Evolutionary conservation across 164 flowering plant genomes (phyloP).

Genomic region (Chimonanthus praecox): DNA sequence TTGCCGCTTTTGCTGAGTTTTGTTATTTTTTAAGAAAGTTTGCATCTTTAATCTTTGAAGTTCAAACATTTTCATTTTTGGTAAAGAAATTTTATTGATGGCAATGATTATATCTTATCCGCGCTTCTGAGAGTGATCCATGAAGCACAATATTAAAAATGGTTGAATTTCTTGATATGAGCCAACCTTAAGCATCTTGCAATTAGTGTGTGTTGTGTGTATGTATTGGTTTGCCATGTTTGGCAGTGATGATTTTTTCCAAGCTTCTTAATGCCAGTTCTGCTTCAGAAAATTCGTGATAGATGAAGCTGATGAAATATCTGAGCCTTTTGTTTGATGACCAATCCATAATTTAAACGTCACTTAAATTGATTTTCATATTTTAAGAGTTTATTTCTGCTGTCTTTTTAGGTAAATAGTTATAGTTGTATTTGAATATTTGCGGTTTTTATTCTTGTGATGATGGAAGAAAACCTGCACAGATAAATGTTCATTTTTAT

Average conservation of each 20-base stretch:
- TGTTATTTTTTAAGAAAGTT: too few relatives aligned
- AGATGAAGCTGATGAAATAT: slow-evolving; percentile 54
- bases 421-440: neutral
- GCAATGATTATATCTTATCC: slow-evolving; percentile 80
- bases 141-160: slow-evolving; percentile 53
- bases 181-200: slow-evolving; percentile 23
- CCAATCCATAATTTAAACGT: neutral
- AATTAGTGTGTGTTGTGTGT: neutral
- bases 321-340: slow-evolving; percentile 43
- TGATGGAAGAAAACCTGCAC: neutral
- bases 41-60: too few relatives aligned
- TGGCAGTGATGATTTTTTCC: slow-evolving; percentile 54
- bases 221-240: neutral
- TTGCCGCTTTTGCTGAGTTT: too few relatives aligned
- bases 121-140: slow-evolving; percentile 79
- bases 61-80: too few relatives aligned
- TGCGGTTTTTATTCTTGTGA: neutral
- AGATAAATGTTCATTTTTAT: neutral
- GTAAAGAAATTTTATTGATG: slow-evolving; percentile 8
- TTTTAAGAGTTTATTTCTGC: neutral
- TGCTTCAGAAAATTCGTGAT: slow-evolving; percentile 88
- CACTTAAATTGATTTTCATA: neutral
- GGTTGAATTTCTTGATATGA: slow-evolving; percentile 98
- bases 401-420: neutral
- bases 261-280: slow-evolving; percentile 90